phyloP scores from a whole-genome alignment of 208 protist species.

The Strigomonas culicis region DNA sequence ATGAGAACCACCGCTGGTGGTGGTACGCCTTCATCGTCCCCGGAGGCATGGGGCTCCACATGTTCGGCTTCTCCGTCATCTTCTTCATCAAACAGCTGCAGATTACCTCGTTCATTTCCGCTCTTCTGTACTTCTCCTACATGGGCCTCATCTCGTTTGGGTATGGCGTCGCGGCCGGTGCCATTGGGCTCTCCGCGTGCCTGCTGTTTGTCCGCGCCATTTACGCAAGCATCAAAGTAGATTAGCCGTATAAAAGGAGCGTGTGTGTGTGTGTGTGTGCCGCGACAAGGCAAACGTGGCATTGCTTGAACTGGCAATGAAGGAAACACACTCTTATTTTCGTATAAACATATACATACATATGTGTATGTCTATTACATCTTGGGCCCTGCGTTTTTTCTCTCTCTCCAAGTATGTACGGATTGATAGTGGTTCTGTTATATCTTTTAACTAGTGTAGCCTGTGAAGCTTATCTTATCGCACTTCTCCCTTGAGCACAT shows the following conservation, averaged over 20 bases:
- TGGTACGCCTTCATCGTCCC: constrained; percentile 95
- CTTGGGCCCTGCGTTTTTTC: no score
- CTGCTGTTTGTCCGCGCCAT: constrained; percentile 84
- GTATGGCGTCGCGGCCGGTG: constrained; percentile 78
- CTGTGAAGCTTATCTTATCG: no score
- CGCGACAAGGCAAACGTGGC: no score
- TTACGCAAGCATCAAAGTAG: constrained; percentile 80
- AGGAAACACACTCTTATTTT: not conserved
- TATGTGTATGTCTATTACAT: not conserved
- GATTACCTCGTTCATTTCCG: constrained; percentile 64
- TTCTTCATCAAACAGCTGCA: constrained; percentile 85
- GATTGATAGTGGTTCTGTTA: no score
- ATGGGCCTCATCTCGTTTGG: constrained; percentile 72
- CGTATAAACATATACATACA: not conserved
- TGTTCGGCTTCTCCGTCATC: constrained; percentile 92
- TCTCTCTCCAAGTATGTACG: no score
- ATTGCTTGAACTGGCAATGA: not conserved
- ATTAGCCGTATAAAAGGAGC: constrained; percentile 23
- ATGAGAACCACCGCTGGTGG: constrained; percentile 98
- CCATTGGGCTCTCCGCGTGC: constrained; percentile 72
- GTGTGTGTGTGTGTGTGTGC: not conserved
- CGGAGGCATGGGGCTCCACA: constrained; percentile 86
- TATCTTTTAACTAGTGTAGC: no score
- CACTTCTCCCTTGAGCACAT: no score
- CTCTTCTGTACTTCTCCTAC: constrained; percentile 88